phyloP scores from a whole-genome alignment of 306 rosid species.

The Castanopsis chinensis region DNA sequence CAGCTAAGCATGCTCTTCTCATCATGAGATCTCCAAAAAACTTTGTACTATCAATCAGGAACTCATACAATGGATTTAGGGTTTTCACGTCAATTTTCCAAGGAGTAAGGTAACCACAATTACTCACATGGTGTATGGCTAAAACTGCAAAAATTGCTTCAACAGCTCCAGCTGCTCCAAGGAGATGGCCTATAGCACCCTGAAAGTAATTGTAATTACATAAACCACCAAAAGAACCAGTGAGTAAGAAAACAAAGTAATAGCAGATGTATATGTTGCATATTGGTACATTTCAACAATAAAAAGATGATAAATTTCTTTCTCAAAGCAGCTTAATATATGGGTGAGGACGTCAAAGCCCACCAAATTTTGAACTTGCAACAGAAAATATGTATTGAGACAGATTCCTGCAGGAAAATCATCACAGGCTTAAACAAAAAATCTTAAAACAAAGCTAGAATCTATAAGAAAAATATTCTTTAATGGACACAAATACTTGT shows the following conservation, averaged over 20 bases:
- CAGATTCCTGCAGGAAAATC: neutral
- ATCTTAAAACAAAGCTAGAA: neutral
- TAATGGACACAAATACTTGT: neutral
- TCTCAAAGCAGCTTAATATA: neutral
- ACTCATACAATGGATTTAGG: neutral
- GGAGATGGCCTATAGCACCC: constrained; percentile 97
- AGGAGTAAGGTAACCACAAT: neutral
- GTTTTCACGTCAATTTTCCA: neutral
- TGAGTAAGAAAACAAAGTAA: neutral
- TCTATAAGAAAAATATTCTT: neutral
- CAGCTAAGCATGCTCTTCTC: neutral
- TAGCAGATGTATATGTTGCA: neutral
- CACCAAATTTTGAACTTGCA: neutral
- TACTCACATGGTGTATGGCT: constrained; percentile 62
- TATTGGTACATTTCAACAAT: neutral
- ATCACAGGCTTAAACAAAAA: neutral
- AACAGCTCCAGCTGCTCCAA: constrained; percentile 97
- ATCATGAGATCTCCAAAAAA: neutral
- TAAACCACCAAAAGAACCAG: neutral
- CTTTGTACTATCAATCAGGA: neutral
- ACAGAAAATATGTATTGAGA: neutral
- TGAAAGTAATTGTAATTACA: constrained; percentile 27
- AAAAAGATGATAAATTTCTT: neutral
- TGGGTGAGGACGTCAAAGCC: neutral
- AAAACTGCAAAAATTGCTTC: constrained; percentile 93